These are phyloP conservation scores for Colletotrichum sp. DNA, from an alignment of 2,329 filamentous ascomycete genomes.

Conservation along the genomic window DNA sequence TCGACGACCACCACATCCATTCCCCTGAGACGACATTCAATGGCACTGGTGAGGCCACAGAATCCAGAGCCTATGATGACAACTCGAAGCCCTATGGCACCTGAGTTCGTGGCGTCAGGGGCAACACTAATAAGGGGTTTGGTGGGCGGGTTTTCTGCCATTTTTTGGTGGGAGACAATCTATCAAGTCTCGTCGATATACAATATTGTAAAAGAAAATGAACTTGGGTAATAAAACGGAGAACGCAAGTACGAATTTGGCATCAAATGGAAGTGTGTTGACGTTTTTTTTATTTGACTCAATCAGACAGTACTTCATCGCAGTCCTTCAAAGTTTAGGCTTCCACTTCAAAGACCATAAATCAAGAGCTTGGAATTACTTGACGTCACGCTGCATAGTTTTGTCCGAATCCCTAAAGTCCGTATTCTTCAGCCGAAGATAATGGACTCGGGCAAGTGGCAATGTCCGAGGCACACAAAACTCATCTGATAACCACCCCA, in stretches of 20 bases:
- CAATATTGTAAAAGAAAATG: no score
- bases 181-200: no score
- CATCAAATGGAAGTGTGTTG: no score
- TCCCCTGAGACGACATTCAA: background rate
- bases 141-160: background rate
- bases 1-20: background rate
- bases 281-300: no score
- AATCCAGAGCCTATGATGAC: background rate
- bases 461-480: background rate
- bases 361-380: background rate
- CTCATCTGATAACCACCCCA: background rate
- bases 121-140: background rate
- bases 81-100: background rate
- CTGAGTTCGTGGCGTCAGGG: background rate
- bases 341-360: background rate
- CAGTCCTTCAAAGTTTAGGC: background rate
- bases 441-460: background rate
- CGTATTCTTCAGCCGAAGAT: background rate
- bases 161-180: background rate
- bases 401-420: background rate
- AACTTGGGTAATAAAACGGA: no score
- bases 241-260: no score
- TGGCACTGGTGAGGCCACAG: background rate
- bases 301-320: no score
- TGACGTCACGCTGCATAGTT: background rate